phyloP scores from a whole-genome alignment of 1,284 basidiomycete species.

The Flammula alnicola region DNA sequence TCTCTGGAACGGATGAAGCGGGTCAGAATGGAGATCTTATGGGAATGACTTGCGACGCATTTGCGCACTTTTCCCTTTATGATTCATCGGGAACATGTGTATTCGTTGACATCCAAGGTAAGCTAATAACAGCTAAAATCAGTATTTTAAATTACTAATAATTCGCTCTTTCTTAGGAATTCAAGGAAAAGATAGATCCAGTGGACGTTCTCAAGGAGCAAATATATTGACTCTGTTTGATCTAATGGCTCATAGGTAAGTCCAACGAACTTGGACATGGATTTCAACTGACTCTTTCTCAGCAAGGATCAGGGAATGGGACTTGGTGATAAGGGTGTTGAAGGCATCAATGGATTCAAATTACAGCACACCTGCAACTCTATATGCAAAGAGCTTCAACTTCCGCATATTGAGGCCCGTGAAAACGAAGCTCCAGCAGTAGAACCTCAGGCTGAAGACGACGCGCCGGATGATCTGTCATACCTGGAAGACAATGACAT shows the following conservation, averaged over 20 bases:
- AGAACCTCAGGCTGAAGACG: too few species aligned
- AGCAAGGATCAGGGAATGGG: constrained; percentile 6
- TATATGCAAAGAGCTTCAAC: not conserved
- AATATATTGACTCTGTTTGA: constrained; percentile 13
- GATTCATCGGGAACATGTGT: constrained; percentile 15
- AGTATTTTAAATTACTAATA: not conserved
- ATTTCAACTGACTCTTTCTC: too few species aligned
- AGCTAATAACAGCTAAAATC: not conserved
- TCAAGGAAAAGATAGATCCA: not conserved
- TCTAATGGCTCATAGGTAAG: constrained; percentile 14
- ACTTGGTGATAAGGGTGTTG: constrained; percentile 9
- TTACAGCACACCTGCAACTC: constrained; percentile 10
- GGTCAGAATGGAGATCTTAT: constrained; percentile 6
- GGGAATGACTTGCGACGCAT: constrained; percentile 17
- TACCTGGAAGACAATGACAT: too few species aligned
- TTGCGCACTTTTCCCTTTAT: constrained; percentile 14
- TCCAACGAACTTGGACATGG: not conserved
- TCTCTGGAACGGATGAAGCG: constrained; percentile 14
- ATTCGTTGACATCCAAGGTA: constrained; percentile 19
- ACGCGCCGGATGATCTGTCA: too few species aligned
- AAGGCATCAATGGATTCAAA: constrained; percentile 6
- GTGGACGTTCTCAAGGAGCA: not conserved
- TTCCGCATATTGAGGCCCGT: too few species aligned
- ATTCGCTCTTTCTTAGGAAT: not conserved
- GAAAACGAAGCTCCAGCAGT: too few species aligned